These are phyloP conservation scores for Irpex sp. DNA, from an alignment of 1,284 basidiomycete genomes.

Conservation along the genomic window DNA sequence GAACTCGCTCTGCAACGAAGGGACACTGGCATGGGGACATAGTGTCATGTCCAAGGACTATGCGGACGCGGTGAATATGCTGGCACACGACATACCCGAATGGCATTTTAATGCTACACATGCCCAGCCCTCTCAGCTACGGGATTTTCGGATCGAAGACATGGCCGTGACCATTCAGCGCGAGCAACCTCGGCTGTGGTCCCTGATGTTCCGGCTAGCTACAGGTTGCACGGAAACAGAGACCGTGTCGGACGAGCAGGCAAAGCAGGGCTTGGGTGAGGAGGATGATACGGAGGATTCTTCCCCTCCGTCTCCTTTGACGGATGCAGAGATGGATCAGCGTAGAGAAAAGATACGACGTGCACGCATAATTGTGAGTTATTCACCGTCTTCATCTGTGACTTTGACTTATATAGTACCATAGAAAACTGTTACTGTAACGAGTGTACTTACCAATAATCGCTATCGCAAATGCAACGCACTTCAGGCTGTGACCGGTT, in stretches of 20 bases:
- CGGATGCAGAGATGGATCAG: neutral
- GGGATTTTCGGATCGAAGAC: neutral
- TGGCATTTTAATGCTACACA: neutral
- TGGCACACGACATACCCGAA: neutral
- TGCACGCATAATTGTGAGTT: neutral
- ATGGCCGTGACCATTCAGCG: neutral
- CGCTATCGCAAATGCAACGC: slow-evolving; percentile 10
- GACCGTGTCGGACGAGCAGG: neutral
- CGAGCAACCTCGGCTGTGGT: too few relatives aligned
- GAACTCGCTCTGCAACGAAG: neutral
- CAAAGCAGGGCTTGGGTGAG: neutral
- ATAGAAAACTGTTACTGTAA: neutral
- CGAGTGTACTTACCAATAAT: slow-evolving; percentile 6
- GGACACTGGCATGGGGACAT: neutral
- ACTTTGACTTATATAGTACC: too few relatives aligned
- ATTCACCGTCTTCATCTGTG: too few relatives aligned
- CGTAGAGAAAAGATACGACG: neutral
- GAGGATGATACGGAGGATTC: neutral
- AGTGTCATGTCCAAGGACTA: neutral
- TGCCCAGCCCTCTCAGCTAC: neutral
- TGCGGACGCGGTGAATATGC: neutral
- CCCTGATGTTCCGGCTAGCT: too few relatives aligned
- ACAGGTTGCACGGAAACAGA: too few relatives aligned
- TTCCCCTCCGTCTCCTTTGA: too few relatives aligned
- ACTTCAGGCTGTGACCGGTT: slow-evolving; percentile 6